A percentile compares a stretch with the other conserved stretches of the same genome.
Conservation (phyloP, 129 eudicot species). For the Ambrosia trifida region DNA sequence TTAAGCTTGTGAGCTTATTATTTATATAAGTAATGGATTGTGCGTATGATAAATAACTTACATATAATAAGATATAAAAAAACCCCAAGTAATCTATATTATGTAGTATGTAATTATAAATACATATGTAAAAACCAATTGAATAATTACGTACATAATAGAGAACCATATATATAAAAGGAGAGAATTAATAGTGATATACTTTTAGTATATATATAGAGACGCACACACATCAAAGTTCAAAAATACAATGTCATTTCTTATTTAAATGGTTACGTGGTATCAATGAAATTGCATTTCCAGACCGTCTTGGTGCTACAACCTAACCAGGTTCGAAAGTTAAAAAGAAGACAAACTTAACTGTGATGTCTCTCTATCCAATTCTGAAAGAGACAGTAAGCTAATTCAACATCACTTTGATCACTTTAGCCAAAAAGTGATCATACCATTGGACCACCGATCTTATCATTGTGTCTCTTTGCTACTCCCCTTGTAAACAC, state of each 20-base stretch:
- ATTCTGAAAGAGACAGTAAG: slow-evolving; percentile 34
- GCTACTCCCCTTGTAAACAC: not conserved
- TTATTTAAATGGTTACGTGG: not conserved
- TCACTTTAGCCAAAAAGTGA: slow-evolving; percentile 34
- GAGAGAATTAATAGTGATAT: too few species aligned
- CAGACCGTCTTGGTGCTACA: not conserved
- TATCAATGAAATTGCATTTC: not conserved
- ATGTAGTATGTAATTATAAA: too few species aligned
- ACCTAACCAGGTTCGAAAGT: slow-evolving; percentile 4
- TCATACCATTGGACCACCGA: slow-evolving; percentile 28
- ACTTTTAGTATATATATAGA: not conserved
- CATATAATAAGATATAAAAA: too few species aligned
- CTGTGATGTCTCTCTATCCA: slow-evolving; percentile 31
- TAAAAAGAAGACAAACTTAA: slow-evolving; percentile 12
- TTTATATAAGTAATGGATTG: too few species aligned
- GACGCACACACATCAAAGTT: not conserved
- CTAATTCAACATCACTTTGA: slow-evolving; percentile 31
- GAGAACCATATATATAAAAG: too few species aligned
- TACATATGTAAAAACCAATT: too few species aligned
- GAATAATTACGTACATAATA: too few species aligned
- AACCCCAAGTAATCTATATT: too few species aligned
- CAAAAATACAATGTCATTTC: not conserved
- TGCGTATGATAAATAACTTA: too few species aligned
- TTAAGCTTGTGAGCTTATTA: too few species aligned
- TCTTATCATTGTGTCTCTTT: slow-evolving; percentile 33